Evolutionary conservation across 352 stramenopile genomes (phyloP), one percentile per base, ranked within the genome.

Genomic region (Globisporangium sylvaticum): DNA sequence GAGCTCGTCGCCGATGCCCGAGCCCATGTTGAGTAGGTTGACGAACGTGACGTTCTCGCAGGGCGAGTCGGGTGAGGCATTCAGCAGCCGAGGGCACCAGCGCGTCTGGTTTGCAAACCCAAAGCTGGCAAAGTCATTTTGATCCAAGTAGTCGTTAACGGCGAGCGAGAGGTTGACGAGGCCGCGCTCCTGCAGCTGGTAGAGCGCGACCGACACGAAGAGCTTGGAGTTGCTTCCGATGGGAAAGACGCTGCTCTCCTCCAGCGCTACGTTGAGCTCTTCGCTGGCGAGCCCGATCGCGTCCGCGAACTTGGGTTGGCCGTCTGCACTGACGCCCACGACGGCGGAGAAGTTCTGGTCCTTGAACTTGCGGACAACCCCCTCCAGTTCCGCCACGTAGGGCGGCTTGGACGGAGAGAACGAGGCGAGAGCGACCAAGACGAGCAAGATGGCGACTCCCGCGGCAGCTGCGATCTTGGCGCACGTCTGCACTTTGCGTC

Each of bases 161-260:
- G 77, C 54, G 1, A 65, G 34, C 4, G 74, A 63, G 12, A 90
- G 58, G 5, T 82, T 68, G 14, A 88, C 79, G 20, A 58, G 29
- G 0, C 69, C 69, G 42, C 70, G 68, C 66, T 90, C 81, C 64
- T 90, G 76, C 55, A 90, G 69, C 53, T 90, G 81, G 50, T 88
- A 75, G 66, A 88, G 66, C 31, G 79, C 72, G 15, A 87, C 73
- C 2, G 79, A 64, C 12, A 69, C 68, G 32, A 90, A 80, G 20
- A 90, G 75, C 60, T 90, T 84, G 10, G 80, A 74, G 64, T 90
- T 81, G 22, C 79, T 79, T 9, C 76, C 81, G 65, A 90, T 75
- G 8, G 79, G 76, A 62, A 90, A 90, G 50, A 88, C 69, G 37
- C 68, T 82, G 63, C 80, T 63, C 10, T 59, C 46, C 18, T 64